Base-by-base conservation (phyloP, 1,139 yeast genomes). In the Groenewaldozyma sp. region DNA sequence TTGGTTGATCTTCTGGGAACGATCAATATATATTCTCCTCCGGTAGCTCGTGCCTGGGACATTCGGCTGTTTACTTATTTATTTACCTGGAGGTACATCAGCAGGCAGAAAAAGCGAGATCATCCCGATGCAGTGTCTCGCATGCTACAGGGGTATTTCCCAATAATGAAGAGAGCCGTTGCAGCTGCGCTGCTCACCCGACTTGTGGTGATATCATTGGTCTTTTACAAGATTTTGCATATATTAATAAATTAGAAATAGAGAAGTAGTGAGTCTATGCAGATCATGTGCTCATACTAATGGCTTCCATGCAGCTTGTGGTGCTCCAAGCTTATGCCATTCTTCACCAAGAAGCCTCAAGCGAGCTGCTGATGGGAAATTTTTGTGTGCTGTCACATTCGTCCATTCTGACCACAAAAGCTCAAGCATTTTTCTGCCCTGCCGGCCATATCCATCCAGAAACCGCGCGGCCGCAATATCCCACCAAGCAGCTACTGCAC, bases 401-500 rank as follows among this genome's bases (percentile, higher is more conserved):
- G 83, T 70, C 76, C 87, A 78, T 1, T 62, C 64, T 2, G 56
- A 58, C 40, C 74, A 67, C 4, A 70, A 53, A 4, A 73, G 49
- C 6, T 49, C 51, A 44, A 88, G 53, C 28, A 88, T 46, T 55
- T 93, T 91, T 3, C 40, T 43, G 3, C 76, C 93, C 61, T 91
- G 98, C 4, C 51, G 59, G 1, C 88, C 87, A 58, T 77, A 93
- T 0, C 68, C 68, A 10, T 57, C 54, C 6, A 69, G 43, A 43
- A 91, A 74, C 34, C 73, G 66, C 11, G 51, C 50, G 1, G 84
- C 91, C 34, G 82, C 71, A 4, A 88, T 77, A 48, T 93, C 98
- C 95, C 96, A 86, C 95, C 96, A 88, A 32, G 82, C 74, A 1
- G 87, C 78, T 5, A 79, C 71, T 1, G 82, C 73, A 0, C 78